phyloP scores from a whole-genome alignment of 306 rosid genomes.

The Gillenia trifoliata region DNA sequence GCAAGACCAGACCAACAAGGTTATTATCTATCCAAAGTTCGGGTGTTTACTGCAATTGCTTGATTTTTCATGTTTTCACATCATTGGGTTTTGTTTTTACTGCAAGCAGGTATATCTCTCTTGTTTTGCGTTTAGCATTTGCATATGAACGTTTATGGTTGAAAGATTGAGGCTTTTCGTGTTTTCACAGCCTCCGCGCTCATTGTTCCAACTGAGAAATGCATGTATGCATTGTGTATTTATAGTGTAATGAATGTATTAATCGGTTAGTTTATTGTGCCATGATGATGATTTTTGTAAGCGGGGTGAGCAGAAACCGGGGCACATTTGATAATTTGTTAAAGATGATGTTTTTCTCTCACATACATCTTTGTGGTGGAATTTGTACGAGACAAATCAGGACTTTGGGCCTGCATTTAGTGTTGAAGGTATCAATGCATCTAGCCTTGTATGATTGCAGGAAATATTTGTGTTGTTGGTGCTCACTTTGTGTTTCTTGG shows the following conservation, averaged over 20 bases:
- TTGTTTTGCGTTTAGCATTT: too few relatives aligned
- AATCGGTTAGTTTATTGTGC: not conserved
- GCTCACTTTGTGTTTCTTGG: constrained; percentile 23
- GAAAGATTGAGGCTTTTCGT: too few relatives aligned
- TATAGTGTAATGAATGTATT: too few relatives aligned
- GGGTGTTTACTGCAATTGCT: not conserved
- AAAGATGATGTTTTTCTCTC: not conserved
- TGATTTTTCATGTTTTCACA: too few relatives aligned
- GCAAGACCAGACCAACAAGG: constrained; percentile 62
- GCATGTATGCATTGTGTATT: too few relatives aligned
- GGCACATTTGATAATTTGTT: not conserved
- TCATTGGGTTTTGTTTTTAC: too few relatives aligned
- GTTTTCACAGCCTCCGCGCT: too few relatives aligned
- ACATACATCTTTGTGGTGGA: not conserved
- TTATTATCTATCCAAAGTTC: constrained; percentile 15
- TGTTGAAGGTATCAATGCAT: not conserved
- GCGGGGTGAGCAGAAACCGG: not conserved
- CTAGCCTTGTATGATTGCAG: not conserved
- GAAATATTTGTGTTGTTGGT: not conserved
- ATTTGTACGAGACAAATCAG: not conserved
- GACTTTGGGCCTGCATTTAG: constrained; percentile 34
- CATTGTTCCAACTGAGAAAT: too few relatives aligned
- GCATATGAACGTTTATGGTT: too few relatives aligned
- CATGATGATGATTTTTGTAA: not conserved
- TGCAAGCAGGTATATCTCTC: too few relatives aligned